These are phyloP conservation scores for Zymoseptoria ardabiliae DNA, from an alignment of 2,329 filamentous ascomycete genomes.

Conservation along the genomic window DNA sequence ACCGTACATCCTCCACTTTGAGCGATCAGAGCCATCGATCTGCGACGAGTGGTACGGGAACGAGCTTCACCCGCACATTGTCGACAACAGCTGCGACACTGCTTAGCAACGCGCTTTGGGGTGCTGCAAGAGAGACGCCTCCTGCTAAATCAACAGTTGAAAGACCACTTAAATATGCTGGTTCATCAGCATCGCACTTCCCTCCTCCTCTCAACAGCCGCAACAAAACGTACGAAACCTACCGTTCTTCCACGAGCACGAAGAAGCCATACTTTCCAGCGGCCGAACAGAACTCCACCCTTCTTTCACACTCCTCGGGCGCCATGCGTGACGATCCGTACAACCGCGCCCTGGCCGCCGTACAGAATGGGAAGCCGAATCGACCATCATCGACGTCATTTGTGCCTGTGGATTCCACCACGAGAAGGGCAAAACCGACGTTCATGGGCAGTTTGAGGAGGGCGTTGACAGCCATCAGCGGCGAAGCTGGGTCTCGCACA, in stretches of 20 bases:
- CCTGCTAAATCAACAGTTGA: background rate
- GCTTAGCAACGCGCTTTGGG: background rate
- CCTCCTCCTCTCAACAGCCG: background rate
- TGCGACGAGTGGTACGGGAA: conserved; percentile 16
- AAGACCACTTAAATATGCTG: background rate
- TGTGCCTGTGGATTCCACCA: background rate
- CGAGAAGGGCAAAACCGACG: conserved; percentile 15
- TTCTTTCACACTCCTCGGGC: background rate
- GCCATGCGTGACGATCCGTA: conserved; percentile 20
- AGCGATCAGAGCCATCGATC: conserved; percentile 46
- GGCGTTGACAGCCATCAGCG: conserved; percentile 23
- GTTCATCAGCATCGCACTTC: background rate
- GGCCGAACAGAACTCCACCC: background rate
- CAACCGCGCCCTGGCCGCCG: conserved; percentile 23
- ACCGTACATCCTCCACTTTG: conserved; percentile 50
- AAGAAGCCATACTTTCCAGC: background rate
- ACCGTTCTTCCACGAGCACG: background rate
- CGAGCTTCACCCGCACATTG: conserved; percentile 34
- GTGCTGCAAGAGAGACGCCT: background rate
- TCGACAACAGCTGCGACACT: conserved; percentile 38
- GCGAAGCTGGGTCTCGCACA: conserved; percentile 13
- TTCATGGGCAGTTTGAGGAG: conserved; percentile 29
- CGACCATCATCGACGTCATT: background rate
- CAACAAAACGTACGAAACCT: background rate
- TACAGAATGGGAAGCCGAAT: background rate